phyloP scores from a whole-genome alignment of 176 grass and related monocot genomes.

The Raddia distichophylla region DNA sequence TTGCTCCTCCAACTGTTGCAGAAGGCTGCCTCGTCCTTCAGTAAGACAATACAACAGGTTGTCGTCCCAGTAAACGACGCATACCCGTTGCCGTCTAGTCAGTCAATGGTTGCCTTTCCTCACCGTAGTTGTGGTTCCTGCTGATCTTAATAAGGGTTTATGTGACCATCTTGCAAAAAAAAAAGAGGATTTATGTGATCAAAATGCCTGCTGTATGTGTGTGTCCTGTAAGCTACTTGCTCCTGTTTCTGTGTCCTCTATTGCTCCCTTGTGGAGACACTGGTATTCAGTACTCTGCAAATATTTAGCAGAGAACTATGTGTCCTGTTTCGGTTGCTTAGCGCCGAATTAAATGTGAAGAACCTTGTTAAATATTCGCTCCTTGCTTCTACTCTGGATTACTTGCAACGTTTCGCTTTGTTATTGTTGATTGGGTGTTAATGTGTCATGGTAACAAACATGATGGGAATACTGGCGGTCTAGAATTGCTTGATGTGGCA shows the following conservation, averaged over 20 bases:
- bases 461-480: background rate
- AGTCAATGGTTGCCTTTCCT: conserved; percentile 27
- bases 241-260: conserved; percentile 25
- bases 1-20: conserved; percentile 38
- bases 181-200: conserved; percentile 23
- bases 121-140: conserved; percentile 15
- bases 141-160: conserved; percentile 43
- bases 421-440: background rate
- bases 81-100: background rate
- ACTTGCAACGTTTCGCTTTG: background rate
- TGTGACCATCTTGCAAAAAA: background rate
- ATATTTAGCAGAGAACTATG: conserved; percentile 42
- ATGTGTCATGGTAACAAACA: background rate
- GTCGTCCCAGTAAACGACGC: background rate
- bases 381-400: background rate
- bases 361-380: conserved; percentile 10
- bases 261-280: conserved; percentile 13
- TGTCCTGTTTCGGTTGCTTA: conserved; percentile 30
- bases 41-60: conserved; percentile 33
- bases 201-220: conserved; percentile 30
- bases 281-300: conserved; percentile 35
- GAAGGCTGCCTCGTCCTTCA: conserved; percentile 87
- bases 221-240: conserved; percentile 19
- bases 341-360: conserved; percentile 33
- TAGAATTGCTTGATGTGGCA: background rate